These are phyloP conservation scores for Sordariomycetes sp. DNA, from an alignment of 2,329 filamentous ascomycete species.

Conservation along the genomic window DNA sequence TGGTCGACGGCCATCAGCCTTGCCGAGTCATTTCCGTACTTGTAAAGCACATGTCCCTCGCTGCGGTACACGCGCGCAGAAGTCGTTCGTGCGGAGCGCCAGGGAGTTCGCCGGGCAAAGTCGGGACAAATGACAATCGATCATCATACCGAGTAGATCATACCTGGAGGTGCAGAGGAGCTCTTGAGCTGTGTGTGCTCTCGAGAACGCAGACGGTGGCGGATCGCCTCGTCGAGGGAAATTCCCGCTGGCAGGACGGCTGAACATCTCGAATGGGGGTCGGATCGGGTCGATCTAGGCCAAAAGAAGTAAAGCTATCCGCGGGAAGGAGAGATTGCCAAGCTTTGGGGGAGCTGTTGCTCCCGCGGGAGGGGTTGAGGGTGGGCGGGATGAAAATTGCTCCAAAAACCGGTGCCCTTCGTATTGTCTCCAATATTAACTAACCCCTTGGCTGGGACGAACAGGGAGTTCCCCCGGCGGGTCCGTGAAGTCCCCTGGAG, in stretches of 20 bases:
- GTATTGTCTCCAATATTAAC: too few species aligned
- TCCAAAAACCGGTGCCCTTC: too few species aligned
- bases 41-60: neutral
- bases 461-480: too few species aligned
- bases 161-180: neutral
- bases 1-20: neutral
- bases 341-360: too few species aligned
- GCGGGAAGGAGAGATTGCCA: neutral
- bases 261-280: neutral
- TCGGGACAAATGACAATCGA: neutral
- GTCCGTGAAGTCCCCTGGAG: too few species aligned
- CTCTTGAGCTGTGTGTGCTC: neutral
- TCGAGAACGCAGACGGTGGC: neutral
- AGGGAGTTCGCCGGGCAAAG: neutral
- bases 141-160: neutral
- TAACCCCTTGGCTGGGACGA: too few species aligned
- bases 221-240: neutral
- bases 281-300: conserved; percentile 2
- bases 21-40: neutral
- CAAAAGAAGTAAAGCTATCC: conserved; percentile 1
- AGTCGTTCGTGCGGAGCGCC: too few species aligned
- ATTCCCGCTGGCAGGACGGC: neutral
- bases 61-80: too few species aligned
- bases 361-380: too few species aligned
- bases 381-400: too few species aligned